These are phyloP conservation scores for Carallia brachiata DNA, from an alignment of 345 rosid genomes.

Conservation along the genomic window DNA sequence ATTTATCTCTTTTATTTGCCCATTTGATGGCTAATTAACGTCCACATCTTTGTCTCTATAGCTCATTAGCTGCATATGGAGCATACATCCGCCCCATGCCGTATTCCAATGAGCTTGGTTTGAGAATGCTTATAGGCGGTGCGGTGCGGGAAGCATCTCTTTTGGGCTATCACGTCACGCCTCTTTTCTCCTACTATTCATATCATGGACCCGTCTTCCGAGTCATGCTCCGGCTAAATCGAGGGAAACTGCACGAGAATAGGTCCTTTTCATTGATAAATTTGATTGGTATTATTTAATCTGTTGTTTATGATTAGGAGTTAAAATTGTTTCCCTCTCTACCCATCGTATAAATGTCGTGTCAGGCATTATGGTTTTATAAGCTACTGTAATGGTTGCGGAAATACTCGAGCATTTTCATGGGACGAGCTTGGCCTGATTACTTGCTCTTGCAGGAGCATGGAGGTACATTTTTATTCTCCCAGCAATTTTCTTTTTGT, in stretches of 20 bases:
- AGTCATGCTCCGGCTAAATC: slow-evolving; percentile 58
- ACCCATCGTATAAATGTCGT: neutral
- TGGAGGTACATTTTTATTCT: slow-evolving; percentile 26
- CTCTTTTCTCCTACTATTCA: slow-evolving; percentile 80
- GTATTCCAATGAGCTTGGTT: slow-evolving; percentile 85
- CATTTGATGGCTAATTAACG: neutral
- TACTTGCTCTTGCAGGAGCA: slow-evolving; percentile 53
- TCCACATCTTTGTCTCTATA: slow-evolving; percentile 21
- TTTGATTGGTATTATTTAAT: neutral
- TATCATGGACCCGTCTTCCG: slow-evolving; percentile 86
- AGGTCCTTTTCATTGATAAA: slow-evolving; percentile 36
- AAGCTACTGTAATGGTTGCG: slow-evolving; percentile 67
- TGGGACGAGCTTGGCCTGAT: slow-evolving; percentile 72
- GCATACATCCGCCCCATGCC: slow-evolving; percentile 88
- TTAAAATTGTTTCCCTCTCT: neutral
- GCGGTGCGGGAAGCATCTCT: slow-evolving; percentile 83
- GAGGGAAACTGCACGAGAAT: slow-evolving; percentile 56
- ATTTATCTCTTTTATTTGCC: too few species aligned
- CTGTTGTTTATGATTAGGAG: neutral
- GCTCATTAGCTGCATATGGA: slow-evolving; percentile 85
- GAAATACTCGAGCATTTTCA: slow-evolving; percentile 52
- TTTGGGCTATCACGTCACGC: slow-evolving; percentile 68
- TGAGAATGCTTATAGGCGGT: slow-evolving; percentile 87
- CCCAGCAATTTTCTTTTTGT: too few species aligned
- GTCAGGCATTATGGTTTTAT: slow-evolving; percentile 81